phyloP scores from a whole-genome alignment of 257 asterid species.

The Perilla frutescens region DNA sequence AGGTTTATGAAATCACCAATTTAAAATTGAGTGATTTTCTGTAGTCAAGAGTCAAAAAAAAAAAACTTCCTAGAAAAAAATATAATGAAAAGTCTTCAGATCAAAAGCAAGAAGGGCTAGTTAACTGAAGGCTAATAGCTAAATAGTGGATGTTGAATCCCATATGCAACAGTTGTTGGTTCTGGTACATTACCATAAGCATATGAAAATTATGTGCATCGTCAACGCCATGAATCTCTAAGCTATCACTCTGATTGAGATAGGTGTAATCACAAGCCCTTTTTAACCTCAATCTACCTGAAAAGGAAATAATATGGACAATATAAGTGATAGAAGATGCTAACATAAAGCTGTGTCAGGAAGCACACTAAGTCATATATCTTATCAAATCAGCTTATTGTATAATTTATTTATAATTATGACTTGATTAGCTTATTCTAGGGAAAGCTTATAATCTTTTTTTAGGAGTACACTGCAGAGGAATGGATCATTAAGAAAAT shows the following conservation, averaged over 20 bases:
- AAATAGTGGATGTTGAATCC: slow-evolving; percentile 6
- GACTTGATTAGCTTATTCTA: no score
- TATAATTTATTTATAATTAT: no score
- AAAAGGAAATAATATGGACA: slow-evolving; percentile 29
- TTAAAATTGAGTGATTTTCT: not conserved
- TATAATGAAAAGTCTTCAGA: slow-evolving; percentile 29
- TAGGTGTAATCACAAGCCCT: slow-evolving; percentile 72
- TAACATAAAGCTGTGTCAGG: not conserved
- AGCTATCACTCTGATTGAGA: slow-evolving; percentile 79
- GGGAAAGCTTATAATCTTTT: no score
- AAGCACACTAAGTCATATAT: not conserved
- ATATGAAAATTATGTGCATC: slow-evolving; percentile 71
- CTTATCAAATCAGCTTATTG: no score
- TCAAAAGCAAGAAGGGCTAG: not conserved
- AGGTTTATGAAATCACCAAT: not conserved
- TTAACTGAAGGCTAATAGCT: slow-evolving; percentile 9
- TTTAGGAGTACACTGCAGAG: no score
- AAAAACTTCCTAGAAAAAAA: not conserved
- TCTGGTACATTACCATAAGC: slow-evolving; percentile 56
- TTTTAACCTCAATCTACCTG: slow-evolving; percentile 75
- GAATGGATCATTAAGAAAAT: no score
- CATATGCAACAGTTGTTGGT: slow-evolving; percentile 10
- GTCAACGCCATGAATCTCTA: slow-evolving; percentile 61
- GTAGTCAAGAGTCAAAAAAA: no score
- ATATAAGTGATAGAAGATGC: not conserved